A percentile compares a stretch with the other conserved stretches of the same genome.
Conservation (phyloP, 1,284 basidiomycete genomes). For the Cryptococcus sp. region DNA sequence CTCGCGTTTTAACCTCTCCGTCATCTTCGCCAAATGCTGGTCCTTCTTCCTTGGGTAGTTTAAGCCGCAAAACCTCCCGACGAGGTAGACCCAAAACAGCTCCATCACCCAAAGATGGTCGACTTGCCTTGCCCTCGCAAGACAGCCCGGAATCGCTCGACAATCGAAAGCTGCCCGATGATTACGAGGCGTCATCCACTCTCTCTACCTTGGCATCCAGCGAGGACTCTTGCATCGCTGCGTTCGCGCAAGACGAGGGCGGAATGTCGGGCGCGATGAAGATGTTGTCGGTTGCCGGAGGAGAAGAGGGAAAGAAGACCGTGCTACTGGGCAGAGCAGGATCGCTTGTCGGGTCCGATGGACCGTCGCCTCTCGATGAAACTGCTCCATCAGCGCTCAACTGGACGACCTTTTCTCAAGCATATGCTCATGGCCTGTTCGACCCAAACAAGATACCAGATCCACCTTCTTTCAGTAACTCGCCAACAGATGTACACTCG, state of each 20-base stretch:
- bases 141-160: not conserved
- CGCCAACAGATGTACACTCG: conserved; percentile 22
- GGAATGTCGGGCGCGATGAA: conserved; percentile 26
- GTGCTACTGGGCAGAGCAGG: conserved; percentile 25
- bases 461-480: conserved; percentile 56
- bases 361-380: conserved; percentile 1
- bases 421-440: conserved; percentile 76
- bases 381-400: conserved; percentile 12
- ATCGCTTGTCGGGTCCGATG: conserved; percentile 2
- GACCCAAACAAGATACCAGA: conserved; percentile 74
- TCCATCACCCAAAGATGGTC: conserved; percentile 9
- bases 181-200: not conserved
- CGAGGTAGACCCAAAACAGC: conserved; percentile 34
- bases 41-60: conserved; percentile 3
- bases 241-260: conserved; percentile 13
- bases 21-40: conserved; percentile 4
- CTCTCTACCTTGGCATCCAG: conserved; percentile 4
- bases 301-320: conserved; percentile 4
- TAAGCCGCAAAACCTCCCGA: conserved; percentile 11
- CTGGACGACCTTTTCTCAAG: conserved; percentile 73
- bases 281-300: conserved; percentile 18
- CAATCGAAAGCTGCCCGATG: not conserved
- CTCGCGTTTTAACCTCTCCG: not conserved
- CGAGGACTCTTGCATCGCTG: conserved; percentile 19
- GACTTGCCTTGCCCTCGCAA: conserved; percentile 1